Base-by-base conservation (phyloP, 2,329 filamentous ascomycete genomes). In the Metarhizium rileyi region DNA sequence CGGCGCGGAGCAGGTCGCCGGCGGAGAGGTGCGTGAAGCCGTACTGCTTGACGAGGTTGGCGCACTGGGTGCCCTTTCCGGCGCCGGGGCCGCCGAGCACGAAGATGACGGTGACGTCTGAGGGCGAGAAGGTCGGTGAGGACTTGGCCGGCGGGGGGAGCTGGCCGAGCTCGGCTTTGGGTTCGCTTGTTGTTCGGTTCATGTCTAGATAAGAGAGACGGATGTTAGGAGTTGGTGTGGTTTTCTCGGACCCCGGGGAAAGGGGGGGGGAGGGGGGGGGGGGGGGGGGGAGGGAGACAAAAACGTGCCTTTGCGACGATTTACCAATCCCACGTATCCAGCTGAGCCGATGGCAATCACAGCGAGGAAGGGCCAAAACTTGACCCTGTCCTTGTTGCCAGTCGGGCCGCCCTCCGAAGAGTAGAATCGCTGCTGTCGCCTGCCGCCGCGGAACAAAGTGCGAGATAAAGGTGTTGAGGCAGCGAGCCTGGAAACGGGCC, bases 61-160 rank as follows among this genome's bases (percentile, higher is more conserved):
- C 80, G 75, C 91, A 97, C 70, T 98, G 91, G 3, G 93, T 98
- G 61, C 93, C 93, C 69, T 98, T 98, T 61, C 93, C 93, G 55
- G 90, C 88, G 56, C 93, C 93, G 14, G 93, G 93, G 2, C 93
- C 93, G 67, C 91, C 91, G 53, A 98, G 89, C 55, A 97, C 89
- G 74, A 95, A 97, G 68, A 98, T 74, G 52, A 97, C 90, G n/a
- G 89, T 93, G 28, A 94, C 87, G 52, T 90, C 76, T 50, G 80
- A 63, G 46, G 84, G 72, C 51, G 80, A 83, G 77, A 95, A 96
- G 62, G 81, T 81, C 4, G 90, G 85, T 30, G 65, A 61, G 20
- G 60, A 64, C 66, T 84, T 84, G 54, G 71, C 65, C 27, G 77
- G 74, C 55, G 73, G 70, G 53, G 69, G 67, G 61, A 71, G 70